These are phyloP conservation scores for Trichoderma pleuroti DNA, from an alignment of 2,329 filamentous ascomycete genomes.

Conservation along the genomic window DNA sequence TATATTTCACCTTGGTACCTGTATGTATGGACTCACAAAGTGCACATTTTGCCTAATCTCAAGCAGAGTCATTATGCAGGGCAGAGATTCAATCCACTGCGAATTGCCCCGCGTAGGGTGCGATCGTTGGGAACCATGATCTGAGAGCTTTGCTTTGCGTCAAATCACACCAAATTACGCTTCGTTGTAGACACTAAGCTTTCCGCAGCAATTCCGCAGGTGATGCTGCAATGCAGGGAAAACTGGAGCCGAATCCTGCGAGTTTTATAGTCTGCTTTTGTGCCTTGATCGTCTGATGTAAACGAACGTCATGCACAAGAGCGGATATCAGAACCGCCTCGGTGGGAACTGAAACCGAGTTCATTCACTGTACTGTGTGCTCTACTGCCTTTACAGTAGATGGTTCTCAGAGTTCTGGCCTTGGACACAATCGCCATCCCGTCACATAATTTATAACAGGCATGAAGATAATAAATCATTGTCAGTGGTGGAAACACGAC, in stretches of 20 bases:
- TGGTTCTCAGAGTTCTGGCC: neutral
- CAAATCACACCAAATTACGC: neutral
- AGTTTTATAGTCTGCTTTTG: neutral
- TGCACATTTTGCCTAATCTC: neutral
- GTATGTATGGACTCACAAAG: neutral
- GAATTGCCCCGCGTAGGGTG: neutral
- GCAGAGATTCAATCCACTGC: neutral
- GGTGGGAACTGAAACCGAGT: neutral
- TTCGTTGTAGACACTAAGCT: too few relatives aligned
- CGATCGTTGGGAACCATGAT: neutral
- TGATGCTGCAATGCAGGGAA: neutral
- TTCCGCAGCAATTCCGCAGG: neutral
- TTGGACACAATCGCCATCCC: neutral
- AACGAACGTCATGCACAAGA: neutral
- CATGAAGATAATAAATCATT: too few relatives aligned
- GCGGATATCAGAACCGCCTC: neutral
- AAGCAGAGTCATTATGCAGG: neutral
- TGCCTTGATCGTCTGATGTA: neutral
- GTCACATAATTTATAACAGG: too few relatives aligned
- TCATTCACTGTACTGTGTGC: neutral
- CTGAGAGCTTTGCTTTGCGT: neutral
- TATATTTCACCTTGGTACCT: neutral
- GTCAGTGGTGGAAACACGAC: too few relatives aligned
- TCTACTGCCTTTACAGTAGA: neutral
- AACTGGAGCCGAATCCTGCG: neutral